Conservation (phyloP, 2,329 filamentous ascomycete genomes). For the Alternaria conjuncta region DNA sequence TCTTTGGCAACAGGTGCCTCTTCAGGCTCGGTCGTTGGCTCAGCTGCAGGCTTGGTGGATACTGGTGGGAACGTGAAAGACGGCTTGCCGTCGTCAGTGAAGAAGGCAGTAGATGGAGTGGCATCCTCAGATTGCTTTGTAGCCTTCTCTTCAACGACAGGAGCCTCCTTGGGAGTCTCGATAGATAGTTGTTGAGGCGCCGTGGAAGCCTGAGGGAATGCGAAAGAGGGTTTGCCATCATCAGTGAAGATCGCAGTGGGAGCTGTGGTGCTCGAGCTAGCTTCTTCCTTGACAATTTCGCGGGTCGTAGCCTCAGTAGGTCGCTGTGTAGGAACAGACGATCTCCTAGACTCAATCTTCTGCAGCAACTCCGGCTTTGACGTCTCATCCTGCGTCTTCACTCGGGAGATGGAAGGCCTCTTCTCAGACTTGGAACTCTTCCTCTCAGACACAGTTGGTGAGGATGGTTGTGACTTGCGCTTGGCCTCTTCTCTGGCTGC, state of each 20-base stretch:
- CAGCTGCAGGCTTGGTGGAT: background rate
- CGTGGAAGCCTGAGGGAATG: background rate
- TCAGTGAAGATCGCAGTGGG: conserved; percentile 7
- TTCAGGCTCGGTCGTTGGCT: background rate
- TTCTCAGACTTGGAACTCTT: conserved; percentile 6
- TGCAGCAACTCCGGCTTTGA: conserved; percentile 4
- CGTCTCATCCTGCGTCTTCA: background rate
- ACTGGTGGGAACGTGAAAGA: background rate
- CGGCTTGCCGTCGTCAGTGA: conserved; percentile 11
- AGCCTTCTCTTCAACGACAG: background rate
- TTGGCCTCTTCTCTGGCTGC: conserved; percentile 11
- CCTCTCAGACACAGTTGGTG: conserved; percentile 3
- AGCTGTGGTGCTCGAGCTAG: background rate
- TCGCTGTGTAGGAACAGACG: background rate
- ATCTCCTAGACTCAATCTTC: conserved; percentile 1
- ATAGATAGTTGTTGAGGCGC: background rate
- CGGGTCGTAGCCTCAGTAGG: background rate
- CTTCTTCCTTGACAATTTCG: background rate
- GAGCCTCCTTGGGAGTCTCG: background rate
- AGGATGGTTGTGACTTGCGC: background rate
- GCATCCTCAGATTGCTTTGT: background rate
- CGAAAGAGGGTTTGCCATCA: conserved; percentile 6
- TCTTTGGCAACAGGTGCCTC: background rate
- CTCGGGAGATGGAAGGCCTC: background rate
- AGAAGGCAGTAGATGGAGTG: conserved; percentile 3